A percentile compares a stretch with the other conserved stretches of the same genome.
These are phyloP conservation scores for Penicillium bovifimosum DNA, from an alignment of 495 filamentous ascomycete species.

Conservation along the genomic window DNA sequence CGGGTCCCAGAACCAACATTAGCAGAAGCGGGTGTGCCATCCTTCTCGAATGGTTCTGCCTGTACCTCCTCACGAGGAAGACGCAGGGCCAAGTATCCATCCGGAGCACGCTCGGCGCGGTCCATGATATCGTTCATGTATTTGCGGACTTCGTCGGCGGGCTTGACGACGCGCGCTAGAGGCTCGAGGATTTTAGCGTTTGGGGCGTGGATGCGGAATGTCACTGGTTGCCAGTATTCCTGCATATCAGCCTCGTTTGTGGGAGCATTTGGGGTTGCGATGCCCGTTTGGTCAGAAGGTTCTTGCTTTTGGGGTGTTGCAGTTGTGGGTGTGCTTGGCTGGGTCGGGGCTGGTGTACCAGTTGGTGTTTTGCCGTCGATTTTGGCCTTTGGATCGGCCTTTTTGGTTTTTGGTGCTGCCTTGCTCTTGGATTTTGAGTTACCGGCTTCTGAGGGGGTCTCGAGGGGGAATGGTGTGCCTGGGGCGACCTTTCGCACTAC, in stretches of 20 bases:
- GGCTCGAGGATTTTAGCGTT: slow-evolving; percentile 62
- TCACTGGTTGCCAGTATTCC: slow-evolving; percentile 90
- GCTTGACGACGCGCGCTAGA: slow-evolving; percentile 73
- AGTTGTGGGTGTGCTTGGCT: slow-evolving; percentile 8
- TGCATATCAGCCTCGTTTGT: slow-evolving; percentile 32
- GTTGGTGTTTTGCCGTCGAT: slow-evolving; percentile 19
- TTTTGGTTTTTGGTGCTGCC: slow-evolving; percentile 35
- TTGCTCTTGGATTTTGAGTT: slow-evolving; percentile 29
- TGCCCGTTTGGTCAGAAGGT: slow-evolving; percentile 15
- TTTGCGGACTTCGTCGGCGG: slow-evolving; percentile 67
- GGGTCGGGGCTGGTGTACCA: slow-evolving; percentile 4
- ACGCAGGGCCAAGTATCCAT: slow-evolving; percentile 60
- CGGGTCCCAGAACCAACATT: slow-evolving; percentile 16
- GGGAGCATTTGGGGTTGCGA: slow-evolving; percentile 1
- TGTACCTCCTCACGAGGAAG: slow-evolving; percentile 46
- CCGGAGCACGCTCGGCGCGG: slow-evolving; percentile 62
- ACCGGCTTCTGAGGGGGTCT: slow-evolving; percentile 24
- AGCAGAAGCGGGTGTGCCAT: slow-evolving; percentile 25
- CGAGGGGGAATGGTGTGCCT: slow-evolving; percentile 37
- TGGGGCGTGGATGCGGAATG: slow-evolving; percentile 64
- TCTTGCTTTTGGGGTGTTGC: slow-evolving; percentile 17
- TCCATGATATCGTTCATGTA: slow-evolving; percentile 86
- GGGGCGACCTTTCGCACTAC: slow-evolving; percentile 45
- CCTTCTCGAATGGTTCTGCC: slow-evolving; percentile 21
- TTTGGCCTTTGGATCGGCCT: slow-evolving; percentile 30